Conservation (phyloP, 148 eudicot genomes). For the Heliamphora exappendiculata region DNA sequence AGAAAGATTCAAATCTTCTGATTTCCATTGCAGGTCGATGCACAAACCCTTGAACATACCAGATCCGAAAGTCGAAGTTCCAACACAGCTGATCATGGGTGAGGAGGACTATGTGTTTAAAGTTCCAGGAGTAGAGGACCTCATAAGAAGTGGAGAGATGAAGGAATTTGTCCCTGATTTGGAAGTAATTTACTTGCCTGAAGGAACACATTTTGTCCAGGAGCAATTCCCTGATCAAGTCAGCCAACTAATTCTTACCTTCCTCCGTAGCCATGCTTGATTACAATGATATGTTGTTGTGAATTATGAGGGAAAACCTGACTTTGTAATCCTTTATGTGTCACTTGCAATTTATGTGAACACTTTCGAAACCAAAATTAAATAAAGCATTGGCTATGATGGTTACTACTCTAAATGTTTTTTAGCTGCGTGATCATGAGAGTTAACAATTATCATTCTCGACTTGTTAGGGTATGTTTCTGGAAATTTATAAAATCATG, state of each 20-base stretch:
- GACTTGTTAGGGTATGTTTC: too few species aligned
- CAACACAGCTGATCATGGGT: slow-evolving; percentile 29
- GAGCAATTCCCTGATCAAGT: slow-evolving; percentile 41
- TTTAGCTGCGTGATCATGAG: too few species aligned
- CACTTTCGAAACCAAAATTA: too few species aligned
- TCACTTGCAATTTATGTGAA: too few species aligned
- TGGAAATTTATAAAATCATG: too few species aligned
- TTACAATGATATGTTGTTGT: not conserved
- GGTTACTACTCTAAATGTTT: too few species aligned
- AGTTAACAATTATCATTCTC: too few species aligned
- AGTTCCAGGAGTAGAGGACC: slow-evolving; percentile 35
- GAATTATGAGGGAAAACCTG: not conserved
- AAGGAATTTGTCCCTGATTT: slow-evolving; percentile 28
- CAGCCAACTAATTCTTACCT: slow-evolving; percentile 27
- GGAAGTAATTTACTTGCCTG: slow-evolving; percentile 28
- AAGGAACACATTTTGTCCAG: slow-evolving; percentile 39
- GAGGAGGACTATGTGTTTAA: slow-evolving; percentile 31
- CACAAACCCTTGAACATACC: not conserved
- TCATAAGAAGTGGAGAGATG: slow-evolving; percentile 25
- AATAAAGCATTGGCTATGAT: too few species aligned
- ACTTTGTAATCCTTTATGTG: too few species aligned
- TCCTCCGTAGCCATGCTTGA: slow-evolving; percentile 23
- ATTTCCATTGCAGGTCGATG: slow-evolving; percentile 6
- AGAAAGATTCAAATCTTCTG: not conserved
- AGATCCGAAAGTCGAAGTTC: slow-evolving; percentile 28